Conservation (phyloP, 495 filamentous ascomycete genomes). For the Bombardia bombarda region DNA sequence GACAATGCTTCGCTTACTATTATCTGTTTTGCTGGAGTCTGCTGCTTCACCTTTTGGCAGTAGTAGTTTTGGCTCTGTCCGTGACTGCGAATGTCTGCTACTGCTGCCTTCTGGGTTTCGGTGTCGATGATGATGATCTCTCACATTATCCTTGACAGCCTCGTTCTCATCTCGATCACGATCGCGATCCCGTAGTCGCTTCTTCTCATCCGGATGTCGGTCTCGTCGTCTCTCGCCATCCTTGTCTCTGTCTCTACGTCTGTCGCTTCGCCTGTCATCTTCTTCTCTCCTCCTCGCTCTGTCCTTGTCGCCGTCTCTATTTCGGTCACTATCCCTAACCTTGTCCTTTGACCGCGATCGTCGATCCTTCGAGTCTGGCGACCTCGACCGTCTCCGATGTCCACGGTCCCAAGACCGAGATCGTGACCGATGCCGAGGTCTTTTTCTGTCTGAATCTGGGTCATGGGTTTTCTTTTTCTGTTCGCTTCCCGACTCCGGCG, state of each 20-base stretch:
- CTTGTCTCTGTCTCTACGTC: constrained; percentile 3
- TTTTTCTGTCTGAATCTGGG: constrained; percentile 15
- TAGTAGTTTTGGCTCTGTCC: constrained; percentile 2
- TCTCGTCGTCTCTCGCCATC: constrained; percentile 6
- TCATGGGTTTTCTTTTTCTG: constrained; percentile 4
- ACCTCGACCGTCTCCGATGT: constrained; percentile 27
- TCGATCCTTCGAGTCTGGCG: constrained; percentile 23
- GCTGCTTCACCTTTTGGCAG: constrained; percentile 1
- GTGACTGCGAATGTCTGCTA: neutral
- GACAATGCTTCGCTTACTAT: constrained; percentile 15
- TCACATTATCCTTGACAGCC: constrained; percentile 4
- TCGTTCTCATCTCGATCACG: constrained; percentile 5
- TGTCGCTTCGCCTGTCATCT: constrained; percentile 1
- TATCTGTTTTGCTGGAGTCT: constrained; percentile 11
- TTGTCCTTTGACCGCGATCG: constrained; percentile 24
- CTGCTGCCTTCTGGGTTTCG: constrained; percentile 4
- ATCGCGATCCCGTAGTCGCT: constrained; percentile 2
- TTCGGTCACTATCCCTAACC: constrained; percentile 7
- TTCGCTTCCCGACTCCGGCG: constrained; percentile 1
- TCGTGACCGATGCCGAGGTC: constrained; percentile 18
- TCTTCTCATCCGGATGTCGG: neutral
- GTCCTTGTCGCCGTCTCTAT: no score
- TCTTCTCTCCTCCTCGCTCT: constrained; percentile 8
- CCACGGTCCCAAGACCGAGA: constrained; percentile 22
- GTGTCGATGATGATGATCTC: constrained; percentile 2